Conservation (phyloP, 106 monocot genomes). For the Dendrobium officinale region DNA sequence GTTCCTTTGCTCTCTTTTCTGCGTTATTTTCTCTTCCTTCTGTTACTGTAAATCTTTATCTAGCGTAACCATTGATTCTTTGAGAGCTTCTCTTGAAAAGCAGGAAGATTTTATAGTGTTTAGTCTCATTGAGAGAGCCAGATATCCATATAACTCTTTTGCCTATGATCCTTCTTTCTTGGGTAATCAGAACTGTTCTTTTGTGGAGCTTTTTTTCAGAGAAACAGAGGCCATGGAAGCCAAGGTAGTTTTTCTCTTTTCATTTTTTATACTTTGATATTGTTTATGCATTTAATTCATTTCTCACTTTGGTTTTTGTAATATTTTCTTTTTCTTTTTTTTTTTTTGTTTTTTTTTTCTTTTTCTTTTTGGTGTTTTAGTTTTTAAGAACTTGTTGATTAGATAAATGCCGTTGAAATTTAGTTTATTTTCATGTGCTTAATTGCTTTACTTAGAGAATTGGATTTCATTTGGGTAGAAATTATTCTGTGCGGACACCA, state of each 20-base stretch:
- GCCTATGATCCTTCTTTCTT: constrained; percentile 27
- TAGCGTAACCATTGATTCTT: constrained; percentile 31
- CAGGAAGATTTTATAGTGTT: constrained; percentile 76
- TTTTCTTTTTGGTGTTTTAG: not conserved
- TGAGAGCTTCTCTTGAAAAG: constrained; percentile 43
- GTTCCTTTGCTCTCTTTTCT: not conserved
- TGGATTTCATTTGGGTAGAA: no score
- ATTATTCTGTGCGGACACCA: no score
- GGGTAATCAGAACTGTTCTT: not conserved
- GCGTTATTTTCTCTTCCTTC: not conserved
- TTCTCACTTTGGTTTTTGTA: no score
- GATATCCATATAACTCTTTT: constrained; percentile 27
- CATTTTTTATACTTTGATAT: no score
- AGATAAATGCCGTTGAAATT: no score
- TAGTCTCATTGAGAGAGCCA: constrained; percentile 62
- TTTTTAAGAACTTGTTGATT: no score
- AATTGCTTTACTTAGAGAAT: no score
- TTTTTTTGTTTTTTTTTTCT: not conserved
- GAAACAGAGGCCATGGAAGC: constrained; percentile 47
- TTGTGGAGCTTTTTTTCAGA: constrained; percentile 47
- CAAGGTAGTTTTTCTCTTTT: constrained; percentile 32
- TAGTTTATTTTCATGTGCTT: no score
- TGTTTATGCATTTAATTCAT: no score
- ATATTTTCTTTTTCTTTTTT: not conserved
- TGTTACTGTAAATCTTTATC: not conserved